Base-by-base conservation (phyloP, 2,329 filamentous ascomycete species). In the Fusarium coffeatum region DNA sequence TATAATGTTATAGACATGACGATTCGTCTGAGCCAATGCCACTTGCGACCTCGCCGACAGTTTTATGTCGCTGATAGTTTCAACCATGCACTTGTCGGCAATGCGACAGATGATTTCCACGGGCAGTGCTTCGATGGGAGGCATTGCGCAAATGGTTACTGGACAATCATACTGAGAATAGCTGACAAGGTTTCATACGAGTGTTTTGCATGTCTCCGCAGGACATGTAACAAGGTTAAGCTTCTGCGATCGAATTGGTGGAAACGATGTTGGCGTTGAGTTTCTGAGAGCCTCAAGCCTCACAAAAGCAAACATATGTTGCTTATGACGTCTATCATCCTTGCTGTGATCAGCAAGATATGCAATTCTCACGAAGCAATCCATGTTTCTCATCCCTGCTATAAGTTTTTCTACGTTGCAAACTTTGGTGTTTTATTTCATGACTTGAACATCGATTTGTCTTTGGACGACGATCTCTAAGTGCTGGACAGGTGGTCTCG, bases 1-100 rank as follows among this genome's bases (percentile, higher is more conserved):
- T 42, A 71, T 40, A n/a, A 68, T 60, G 15, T 40, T 45, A 23
- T 71, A 50, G 22, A 56, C 55, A 37, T 41, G 43, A 13, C 34
- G 48, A 3, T 32, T 71, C 12, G 50, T 72, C 23, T 56, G 55
- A 16, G 55, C 58, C 22, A 70, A 30, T 28, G 40, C 28, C 11
- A 32, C 40, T 28, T 43, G 27, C 5, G 41, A 13, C 41, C 46
- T 41, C 20, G n/a, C 10, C 5, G 22, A 27, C 1, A 27, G 6
- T 8, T 47, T 18, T 12, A 40, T 45, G n/a, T 51, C 27, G 13
- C 16, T 43, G 16, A 23, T 37, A 12, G 30, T 22, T 20, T 55
- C 30, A 13, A 49, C 23, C 28, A 40, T 30, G n/a, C 41, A 54
- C 9, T 50, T 15, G 22, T 55, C 55, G 27, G 20, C 32, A 27